Evolutionary conservation across 1,284 basidiomycete genomes (phyloP).

Genomic region (Pascua guehoae): DNA sequence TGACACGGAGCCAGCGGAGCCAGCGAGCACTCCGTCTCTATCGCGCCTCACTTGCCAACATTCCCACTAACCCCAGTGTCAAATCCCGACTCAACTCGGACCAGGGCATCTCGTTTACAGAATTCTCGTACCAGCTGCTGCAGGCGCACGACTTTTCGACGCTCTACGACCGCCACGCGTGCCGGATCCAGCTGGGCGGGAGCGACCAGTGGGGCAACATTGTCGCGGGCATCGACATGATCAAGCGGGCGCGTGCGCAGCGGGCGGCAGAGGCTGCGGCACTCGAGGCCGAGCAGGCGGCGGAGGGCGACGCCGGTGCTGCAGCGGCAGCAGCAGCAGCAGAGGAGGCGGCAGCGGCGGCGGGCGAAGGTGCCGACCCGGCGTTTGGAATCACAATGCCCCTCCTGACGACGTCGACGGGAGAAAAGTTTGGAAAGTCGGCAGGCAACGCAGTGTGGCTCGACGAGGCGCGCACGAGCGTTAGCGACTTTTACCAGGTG

Average conservation of each 20-base stretch:
- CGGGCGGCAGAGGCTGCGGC: conserved; percentile 11
- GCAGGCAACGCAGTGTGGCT: conserved; percentile 95
- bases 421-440: conserved; percentile 97
- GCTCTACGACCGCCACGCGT: conserved; percentile 63
- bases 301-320: conserved; percentile 1
- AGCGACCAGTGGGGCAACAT: conserved; percentile 99
- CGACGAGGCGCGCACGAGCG: conserved; percentile 67
- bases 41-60: too few species aligned
- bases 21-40: too few species aligned
- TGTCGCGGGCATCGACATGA: conserved; percentile 82
- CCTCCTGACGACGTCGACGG: conserved; percentile 80
- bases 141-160: conserved; percentile 93
- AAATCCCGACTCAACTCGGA: conserved; percentile 65
- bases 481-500: conserved; percentile 90
- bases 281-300: conserved; percentile 23
- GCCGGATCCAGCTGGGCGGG: conserved; percentile 88
- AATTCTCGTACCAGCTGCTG: conserved; percentile 94
- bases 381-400: conserved; percentile 90
- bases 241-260: conserved; percentile 54
- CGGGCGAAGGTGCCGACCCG: conserved; percentile 42
- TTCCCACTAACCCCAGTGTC: conserved; percentile 57
- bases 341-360: conserved; percentile 14
- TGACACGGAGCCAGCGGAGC: too few species aligned
- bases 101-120: conserved; percentile 88
- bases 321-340: background rate